Base-by-base conservation (phyloP, 2,329 filamentous ascomycete genomes). In the Fusarium sp. region DNA sequence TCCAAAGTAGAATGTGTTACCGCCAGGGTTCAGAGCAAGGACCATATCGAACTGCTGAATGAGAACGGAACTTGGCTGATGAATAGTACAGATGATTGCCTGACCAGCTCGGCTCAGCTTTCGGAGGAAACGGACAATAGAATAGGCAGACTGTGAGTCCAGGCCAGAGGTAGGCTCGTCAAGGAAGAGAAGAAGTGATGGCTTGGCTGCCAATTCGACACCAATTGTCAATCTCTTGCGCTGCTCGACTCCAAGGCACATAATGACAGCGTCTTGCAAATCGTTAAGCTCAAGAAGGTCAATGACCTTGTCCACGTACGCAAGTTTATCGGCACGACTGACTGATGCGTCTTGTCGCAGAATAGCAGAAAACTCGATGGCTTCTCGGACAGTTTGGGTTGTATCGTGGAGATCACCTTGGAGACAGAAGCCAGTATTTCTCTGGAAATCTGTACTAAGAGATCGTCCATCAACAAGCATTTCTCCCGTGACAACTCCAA, bases 381-480 rank as follows among this genome's bases (percentile, higher is more conserved):
- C 89, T 68, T 92, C 90, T 11, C 88, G 82, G 1, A 92, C 88
- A 0, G 90, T 92, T 2, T 87, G 82, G 0, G 87, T 88, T 5
- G 85, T 84, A 63, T 90, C 88, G 67, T 91, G 89, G 3, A 91
- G 82, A 69, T 92, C 89, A 72, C 87, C 85, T 72, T 92, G 89
- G 73, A 91, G 78, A 16, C 78, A 79, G 68, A 81, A 94, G 51
- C 92, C 92, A 3, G 91, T 93, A 75, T 92, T 92, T 45, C 92
- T 88, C 76, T 94, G 91, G 82, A 94, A 94, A 3, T 90, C 91
- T 20, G 86, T 85, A 59, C 92, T 89, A 25, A 91, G 86, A 48
- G 87, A 86, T 37, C 85, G 85, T 7, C 91, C 92, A 71, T 94
- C 90, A 9, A 94, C 90, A n/a, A 93, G 80, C 85, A 94, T 93